Percentiles rank a stretch among this genome's conserved stretches.
phyloP scores from a whole-genome alignment of 2,329 filamentous ascomycete genomes.

The Alternaria infectoria region DNA sequence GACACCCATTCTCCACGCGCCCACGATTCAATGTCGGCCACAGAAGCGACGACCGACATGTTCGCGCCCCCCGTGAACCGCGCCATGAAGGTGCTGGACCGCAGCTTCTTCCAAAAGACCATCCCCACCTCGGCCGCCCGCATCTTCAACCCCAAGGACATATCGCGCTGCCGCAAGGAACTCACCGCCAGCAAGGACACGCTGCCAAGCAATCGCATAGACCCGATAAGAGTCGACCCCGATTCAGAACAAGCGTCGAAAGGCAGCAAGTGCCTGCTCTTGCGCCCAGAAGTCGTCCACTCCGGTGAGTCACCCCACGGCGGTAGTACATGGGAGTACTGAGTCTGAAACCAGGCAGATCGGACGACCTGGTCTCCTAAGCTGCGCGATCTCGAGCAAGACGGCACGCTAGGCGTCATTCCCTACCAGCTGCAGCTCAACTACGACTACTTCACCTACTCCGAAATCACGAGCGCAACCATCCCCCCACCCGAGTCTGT shows the following conservation, averaged over 20 bases:
- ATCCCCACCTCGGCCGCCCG: constrained; percentile 79
- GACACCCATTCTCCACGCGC: not conserved
- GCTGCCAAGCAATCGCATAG: constrained; percentile 68
- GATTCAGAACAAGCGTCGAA: constrained; percentile 61
- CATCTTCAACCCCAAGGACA: constrained; percentile 75
- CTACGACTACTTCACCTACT: constrained; percentile 87
- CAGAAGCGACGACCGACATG: constrained; percentile 52
- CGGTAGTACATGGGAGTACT: constrained; percentile 27
- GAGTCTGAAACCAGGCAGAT: constrained; percentile 58
- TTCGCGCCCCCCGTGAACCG: constrained; percentile 83
- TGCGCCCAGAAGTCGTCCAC: constrained; percentile 52
- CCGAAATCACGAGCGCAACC: constrained; percentile 82
- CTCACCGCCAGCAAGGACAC: constrained; percentile 71
- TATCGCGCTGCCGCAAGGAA: constrained; percentile 72
- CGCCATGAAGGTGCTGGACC: constrained; percentile 80
- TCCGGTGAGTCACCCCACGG: constrained; percentile 39
- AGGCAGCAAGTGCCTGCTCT: constrained; percentile 55
- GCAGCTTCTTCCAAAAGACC: constrained; percentile 78
- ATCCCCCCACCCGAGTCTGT: constrained; percentile 73
- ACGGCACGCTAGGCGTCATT: constrained; percentile 71
- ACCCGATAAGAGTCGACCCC: constrained; percentile 66
- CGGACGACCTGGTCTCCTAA: constrained; percentile 77
- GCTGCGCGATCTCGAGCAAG: constrained; percentile 71
- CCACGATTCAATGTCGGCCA: constrained; percentile 37
- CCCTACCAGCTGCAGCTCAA: constrained; percentile 78